These are phyloP conservation scores for Gastrolobium bilobum DNA, from an alignment of 306 rosid species.

Conservation along the genomic window DNA sequence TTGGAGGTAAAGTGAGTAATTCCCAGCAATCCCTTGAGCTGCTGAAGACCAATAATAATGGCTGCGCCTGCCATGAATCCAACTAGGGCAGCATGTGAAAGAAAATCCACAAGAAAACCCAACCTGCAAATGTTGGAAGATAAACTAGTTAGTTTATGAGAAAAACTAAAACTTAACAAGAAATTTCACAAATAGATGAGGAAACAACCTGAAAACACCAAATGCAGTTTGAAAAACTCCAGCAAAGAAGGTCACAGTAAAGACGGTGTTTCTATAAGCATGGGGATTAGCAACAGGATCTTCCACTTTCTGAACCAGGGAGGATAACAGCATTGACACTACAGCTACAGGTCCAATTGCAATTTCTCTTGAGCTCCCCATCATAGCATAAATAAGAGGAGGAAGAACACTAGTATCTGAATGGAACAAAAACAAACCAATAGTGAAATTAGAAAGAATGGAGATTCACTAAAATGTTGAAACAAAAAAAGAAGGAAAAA, in stretches of 20 bases:
- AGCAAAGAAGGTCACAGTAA: constrained; percentile 81
- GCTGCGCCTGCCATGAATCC: constrained; percentile 99
- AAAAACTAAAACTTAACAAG: constrained; percentile 56
- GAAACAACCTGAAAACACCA: constrained; percentile 71
- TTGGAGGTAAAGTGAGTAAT: constrained; percentile 71
- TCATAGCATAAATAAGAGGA: constrained; percentile 80
- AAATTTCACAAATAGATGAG: constrained; percentile 45
- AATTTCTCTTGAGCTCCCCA: constrained; percentile 94
- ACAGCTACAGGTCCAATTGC: constrained; percentile 96
- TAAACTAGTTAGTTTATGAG: constrained; percentile 56
- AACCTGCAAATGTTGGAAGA: constrained; percentile 55
- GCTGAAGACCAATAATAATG: constrained; percentile 86
- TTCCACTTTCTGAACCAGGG: constrained; percentile 67
- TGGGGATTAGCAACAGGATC: constrained; percentile 76
- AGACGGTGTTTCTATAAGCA: constrained; percentile 71
- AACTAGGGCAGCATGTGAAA: constrained; percentile 90
- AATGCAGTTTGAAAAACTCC: constrained; percentile 85
- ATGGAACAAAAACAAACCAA: constrained; percentile 31
- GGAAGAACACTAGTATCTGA: constrained; percentile 87
- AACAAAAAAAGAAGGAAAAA: neutral
- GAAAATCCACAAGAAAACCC: constrained; percentile 92
- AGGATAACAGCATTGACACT: constrained; percentile 77
- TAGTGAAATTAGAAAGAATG: neutral
- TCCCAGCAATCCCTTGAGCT: constrained; percentile 79
- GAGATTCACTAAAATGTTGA: neutral